phyloP scores from a whole-genome alignment of 75 land plant genomes.

The Sequoiadendron giganteum region DNA sequence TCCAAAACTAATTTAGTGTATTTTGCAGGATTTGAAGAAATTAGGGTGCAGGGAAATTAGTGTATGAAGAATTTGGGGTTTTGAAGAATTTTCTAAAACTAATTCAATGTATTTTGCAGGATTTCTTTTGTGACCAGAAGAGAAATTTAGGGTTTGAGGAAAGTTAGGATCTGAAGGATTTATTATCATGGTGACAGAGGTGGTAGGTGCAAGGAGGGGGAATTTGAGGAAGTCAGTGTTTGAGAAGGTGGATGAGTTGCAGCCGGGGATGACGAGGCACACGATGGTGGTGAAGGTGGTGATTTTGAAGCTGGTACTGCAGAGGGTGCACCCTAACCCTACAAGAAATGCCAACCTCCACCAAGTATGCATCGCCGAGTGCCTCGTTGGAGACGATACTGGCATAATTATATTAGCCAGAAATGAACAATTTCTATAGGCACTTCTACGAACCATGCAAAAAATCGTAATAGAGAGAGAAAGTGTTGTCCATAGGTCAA shows the following conservation, averaged over 20 bases:
- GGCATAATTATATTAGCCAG: conserved; percentile 65
- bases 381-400: conserved; percentile 77
- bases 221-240: conserved; percentile 55
- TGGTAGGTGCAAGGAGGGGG: neutral
- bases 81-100: too few species aligned
- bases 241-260: conserved; percentile 54
- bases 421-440: conserved; percentile 74
- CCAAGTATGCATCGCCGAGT: conserved; percentile 65
- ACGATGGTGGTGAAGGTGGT: conserved; percentile 56
- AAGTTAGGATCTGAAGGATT: neutral
- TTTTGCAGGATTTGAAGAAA: too few species aligned
- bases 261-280: conserved; percentile 62
- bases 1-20: too few species aligned
- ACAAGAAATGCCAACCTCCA: conserved; percentile 28
- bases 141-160: neutral
- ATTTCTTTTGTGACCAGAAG: too few species aligned
- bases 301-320: neutral
- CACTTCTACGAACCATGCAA: too few species aligned
- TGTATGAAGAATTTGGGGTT: too few species aligned
- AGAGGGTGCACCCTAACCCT: conserved; percentile 13
- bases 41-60: too few species aligned
- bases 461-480: too few species aligned
- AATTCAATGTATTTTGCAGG: too few species aligned
- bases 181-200: neutral
- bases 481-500: too few species aligned